Evolutionary conservation across 2,329 filamentous ascomycete species (phyloP), one percentile per base, ranked within the genome.

Genomic region (Coleophoma cylindrospora): DNA sequence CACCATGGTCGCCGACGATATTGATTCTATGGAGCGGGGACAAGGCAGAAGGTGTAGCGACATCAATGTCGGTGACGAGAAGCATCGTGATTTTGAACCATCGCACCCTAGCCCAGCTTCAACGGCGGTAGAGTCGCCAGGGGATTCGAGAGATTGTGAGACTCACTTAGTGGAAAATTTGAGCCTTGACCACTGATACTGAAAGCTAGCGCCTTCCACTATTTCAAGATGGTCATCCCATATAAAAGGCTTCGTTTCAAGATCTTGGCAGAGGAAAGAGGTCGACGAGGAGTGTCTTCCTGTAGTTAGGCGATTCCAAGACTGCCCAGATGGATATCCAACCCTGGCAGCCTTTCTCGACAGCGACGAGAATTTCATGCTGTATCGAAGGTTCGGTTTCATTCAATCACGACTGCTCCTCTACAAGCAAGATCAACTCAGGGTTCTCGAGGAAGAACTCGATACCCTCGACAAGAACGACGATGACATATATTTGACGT

Each of bases 361-460:
- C 49, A 72, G 69, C 50, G 66, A 71, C 50, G 66, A 71, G 7
- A 62, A 64, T 22, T 73, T 72, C 49, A 67, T 67, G 57, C 49
- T 73, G 2, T 74, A 69, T 51, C 63, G 70, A 5, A 59, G 69
- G 1, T 74, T 73, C 43, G 70, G 70, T 2, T 69, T 64, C 40
- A 54, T 74, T 0, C 68, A 72, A 43, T 57, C 68, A 0, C 61
- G 71, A 1, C 45, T 73, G 0, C 56, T 71, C 1, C 47, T 62
- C 1, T 40, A 50, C 13, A 58, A 54, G 41, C 59, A 61, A 40
- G 57, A 59, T 15, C 46, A 60, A 27, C 38, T 61, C 14, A 40
- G 57, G 11, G 32, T 41, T 13, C 43, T 61, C 7, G 59, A 61
- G 49, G 36, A 41, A 15, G 54, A 57, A 14, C 41, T 61, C 3